These are phyloP conservation scores for Inga oerstediana DNA, from an alignment of 306 rosid genomes.

Conservation along the genomic window DNA sequence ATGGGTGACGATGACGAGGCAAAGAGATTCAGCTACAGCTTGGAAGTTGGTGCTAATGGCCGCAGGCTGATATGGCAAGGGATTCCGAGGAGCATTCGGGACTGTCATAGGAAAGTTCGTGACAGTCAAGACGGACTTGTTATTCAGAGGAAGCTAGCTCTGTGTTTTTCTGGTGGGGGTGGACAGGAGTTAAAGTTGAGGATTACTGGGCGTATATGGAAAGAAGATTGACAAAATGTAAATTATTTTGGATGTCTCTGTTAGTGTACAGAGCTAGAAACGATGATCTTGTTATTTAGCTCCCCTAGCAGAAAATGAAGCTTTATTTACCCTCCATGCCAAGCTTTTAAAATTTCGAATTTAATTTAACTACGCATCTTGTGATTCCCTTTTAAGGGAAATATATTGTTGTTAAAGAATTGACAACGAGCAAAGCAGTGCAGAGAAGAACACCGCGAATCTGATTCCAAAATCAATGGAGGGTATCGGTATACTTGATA, in stretches of 20 bases:
- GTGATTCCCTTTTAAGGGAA: neutral
- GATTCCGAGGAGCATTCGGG: conserved; percentile 89
- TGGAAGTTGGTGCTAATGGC: conserved; percentile 94
- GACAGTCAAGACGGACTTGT: conserved; percentile 96
- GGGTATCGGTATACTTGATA: neutral
- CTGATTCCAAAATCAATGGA: neutral
- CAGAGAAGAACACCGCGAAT: neutral
- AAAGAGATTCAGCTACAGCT: conserved; percentile 80
- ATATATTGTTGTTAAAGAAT: neutral
- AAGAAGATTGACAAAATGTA: conserved; percentile 72
- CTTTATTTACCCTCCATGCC: neutral
- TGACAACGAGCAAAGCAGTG: neutral
- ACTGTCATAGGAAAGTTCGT: conserved; percentile 82
- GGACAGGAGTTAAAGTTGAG: conserved; percentile 81
- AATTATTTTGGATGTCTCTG: conserved; percentile 32
- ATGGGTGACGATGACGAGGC: conserved; percentile 93
- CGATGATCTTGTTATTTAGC: conserved; percentile 35
- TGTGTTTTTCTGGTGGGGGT: conserved; percentile 88
- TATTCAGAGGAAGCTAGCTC: conserved; percentile 84
- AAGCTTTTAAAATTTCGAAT: neutral
- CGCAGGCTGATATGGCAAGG: conserved; percentile 94
- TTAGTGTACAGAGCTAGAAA: conserved; percentile 49
- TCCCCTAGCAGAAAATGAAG: conserved; percentile 34
- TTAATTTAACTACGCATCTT: neutral
- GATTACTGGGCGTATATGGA: conserved; percentile 96